Evolutionary conservation across 495 filamentous ascomycete species (phyloP), one percentile per base, ranked within the genome.

Genomic region (Aspergillus diversus): DNA sequence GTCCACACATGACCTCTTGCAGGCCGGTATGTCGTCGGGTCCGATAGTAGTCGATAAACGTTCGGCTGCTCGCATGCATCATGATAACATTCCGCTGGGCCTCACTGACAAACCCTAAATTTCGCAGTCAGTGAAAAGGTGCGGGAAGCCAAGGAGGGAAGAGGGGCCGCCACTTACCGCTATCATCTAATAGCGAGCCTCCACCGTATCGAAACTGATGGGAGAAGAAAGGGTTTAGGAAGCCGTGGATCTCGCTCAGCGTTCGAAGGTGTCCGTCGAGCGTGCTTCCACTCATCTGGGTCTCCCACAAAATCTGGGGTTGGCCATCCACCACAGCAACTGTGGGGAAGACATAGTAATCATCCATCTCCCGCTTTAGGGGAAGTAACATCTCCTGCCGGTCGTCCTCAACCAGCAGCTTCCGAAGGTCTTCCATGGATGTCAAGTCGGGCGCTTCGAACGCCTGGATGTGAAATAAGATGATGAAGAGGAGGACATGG

Each of bases 1-100:
- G 53, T 34, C 61, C 54, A 51, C 61, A 57, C 50, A 57, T 63
- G 12, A 57, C 17, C 39, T 31, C 34, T 11, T 46, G 46, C 54
- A 63, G 57, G 52, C 51, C 54, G 3, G 53, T 63, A 32, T 58
- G 31, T 15, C 46, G 16, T 39, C 55, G 53, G 31, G 61, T 53
- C 57, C 51, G 60, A n/a, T 62, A 62, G 34, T 62, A 37, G 21
- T 62, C 27, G 31, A 63, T 53, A 37, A 58, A 63, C n/a, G 61
- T 63, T 16, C 54, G 61, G 61, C 21, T 52, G 39, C 47, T 51
- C 8, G 61, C 35, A 33, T 63, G 43, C 34, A 57, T 59, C 33
- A 59, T 59, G 31, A 59, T 59, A 21, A 59, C 33, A 7, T 42
- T 59, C 11, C 34, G 56, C 33, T 59, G 37, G n/a, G 37, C 42